These are phyloP conservation scores for Solioccasus polychromus DNA, from an alignment of 768 basidiomycete genomes.

Conservation along the genomic window DNA sequence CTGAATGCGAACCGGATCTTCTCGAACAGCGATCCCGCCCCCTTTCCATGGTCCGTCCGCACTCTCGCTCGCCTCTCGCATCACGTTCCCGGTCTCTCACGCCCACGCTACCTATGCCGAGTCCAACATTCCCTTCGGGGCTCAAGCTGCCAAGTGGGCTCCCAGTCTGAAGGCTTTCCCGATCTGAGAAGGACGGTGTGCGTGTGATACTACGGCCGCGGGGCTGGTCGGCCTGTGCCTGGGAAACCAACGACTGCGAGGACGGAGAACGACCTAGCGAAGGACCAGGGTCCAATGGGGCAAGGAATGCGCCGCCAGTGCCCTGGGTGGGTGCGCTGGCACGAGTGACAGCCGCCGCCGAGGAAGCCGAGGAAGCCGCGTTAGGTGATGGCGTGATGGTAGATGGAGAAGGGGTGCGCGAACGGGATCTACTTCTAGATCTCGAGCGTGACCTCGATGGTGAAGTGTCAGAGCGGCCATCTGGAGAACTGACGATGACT, in stretches of 20 bases:
- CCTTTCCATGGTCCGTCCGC: constrained; percentile 25
- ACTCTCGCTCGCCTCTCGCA: constrained; percentile 22
- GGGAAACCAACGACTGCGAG: constrained; percentile 33
- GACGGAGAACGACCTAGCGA: constrained; percentile 31
- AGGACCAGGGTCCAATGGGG: constrained; percentile 24
- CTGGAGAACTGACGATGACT: constrained; percentile 36
- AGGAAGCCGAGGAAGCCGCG: constrained; percentile 7
- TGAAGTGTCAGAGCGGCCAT: constrained; percentile 31
- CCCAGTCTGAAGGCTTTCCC: constrained; percentile 37
- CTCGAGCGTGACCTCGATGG: constrained; percentile 30
- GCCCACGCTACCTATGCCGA: constrained; percentile 31
- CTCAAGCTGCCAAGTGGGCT: constrained; percentile 38
- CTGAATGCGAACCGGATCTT: constrained; percentile 23
- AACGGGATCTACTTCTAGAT: constrained; percentile 39
- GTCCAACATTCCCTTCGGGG: constrained; percentile 35
- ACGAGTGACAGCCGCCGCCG: constrained; percentile 11
- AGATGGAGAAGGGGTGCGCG: constrained; percentile 46
- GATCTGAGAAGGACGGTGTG: constrained; percentile 54
- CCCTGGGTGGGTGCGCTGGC: constrained; percentile 8
- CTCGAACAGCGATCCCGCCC: constrained; percentile 30
- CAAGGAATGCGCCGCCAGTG: constrained; percentile 21
- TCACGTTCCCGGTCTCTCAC: constrained; percentile 34
- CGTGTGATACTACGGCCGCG: constrained; percentile 58
- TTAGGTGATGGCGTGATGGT: constrained; percentile 14
- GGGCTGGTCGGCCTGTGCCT: constrained; percentile 28